phyloP scores from a whole-genome alignment of 2,329 filamentous ascomycete genomes.

The Tolypocladium endophyticum region DNA sequence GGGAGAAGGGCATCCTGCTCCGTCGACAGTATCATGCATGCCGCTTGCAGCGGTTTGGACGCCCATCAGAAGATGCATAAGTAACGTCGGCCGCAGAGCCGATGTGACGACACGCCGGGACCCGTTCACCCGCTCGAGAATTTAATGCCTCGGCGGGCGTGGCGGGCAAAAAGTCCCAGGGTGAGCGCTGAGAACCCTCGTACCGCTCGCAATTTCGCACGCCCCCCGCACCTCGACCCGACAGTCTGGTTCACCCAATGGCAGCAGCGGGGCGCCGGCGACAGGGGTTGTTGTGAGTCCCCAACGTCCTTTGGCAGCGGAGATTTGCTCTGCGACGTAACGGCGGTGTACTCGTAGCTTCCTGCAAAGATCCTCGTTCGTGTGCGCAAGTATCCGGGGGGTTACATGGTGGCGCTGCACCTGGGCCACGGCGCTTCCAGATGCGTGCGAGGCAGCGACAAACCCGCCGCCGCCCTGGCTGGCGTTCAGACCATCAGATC shows the following conservation, averaged over 20 bases:
- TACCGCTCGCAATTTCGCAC: neutral
- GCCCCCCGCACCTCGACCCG: conserved; percentile 7
- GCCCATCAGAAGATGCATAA: neutral
- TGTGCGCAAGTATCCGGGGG: neutral
- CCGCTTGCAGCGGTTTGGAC: neutral
- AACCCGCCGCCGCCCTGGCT: neutral
- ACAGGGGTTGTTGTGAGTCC: neutral
- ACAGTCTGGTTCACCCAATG: conserved; percentile 12
- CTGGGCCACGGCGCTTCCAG: neutral
- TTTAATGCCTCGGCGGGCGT: neutral
- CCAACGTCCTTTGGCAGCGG: neutral
- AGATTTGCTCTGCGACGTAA: neutral
- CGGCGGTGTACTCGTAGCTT: neutral
- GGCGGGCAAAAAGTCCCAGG: neutral
- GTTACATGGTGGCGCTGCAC: neutral
- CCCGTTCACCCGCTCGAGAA: neutral
- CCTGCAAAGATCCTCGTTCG: neutral
- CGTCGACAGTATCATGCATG: neutral
- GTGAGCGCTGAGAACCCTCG: neutral
- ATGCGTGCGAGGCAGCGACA: neutral
- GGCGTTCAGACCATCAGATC: neutral
- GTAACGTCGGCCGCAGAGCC: neutral
- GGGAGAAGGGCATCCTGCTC: neutral
- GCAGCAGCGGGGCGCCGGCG: neutral
- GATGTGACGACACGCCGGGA: neutral